Percentiles rank a stretch among this genome's conserved stretches.
Evolutionary conservation across 1,284 basidiomycete genomes (phyloP).

Genomic region (Paramarasmius palmivorus): DNA sequence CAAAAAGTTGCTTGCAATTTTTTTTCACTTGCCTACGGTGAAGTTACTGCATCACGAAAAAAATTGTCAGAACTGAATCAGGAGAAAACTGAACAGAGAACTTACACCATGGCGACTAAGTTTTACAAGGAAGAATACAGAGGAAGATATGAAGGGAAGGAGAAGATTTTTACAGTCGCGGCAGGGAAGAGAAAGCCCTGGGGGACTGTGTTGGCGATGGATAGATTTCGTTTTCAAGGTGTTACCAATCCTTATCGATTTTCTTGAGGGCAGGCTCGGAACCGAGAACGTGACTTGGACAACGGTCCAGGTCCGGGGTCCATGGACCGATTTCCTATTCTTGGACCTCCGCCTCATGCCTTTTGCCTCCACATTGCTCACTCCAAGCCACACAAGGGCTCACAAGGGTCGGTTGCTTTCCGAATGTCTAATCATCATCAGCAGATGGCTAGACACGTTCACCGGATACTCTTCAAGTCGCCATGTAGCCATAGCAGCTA

Average conservation of each 20-base stretch:
- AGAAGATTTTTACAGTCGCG: conserved; percentile 28
- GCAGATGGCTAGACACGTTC: too few species aligned
- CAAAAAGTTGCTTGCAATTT: conserved; percentile 10
- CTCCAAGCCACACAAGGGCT: too few species aligned
- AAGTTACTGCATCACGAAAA: conserved; percentile 65
- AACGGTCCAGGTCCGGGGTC: background rate
- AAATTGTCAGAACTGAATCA: conserved; percentile 34
- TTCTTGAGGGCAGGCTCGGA: conserved; percentile 2
- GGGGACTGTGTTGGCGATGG: conserved; percentile 12
- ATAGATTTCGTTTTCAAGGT: conserved; percentile 3
- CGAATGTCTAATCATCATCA: background rate
- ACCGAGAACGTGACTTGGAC: background rate
- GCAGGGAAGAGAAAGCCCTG: conserved; percentile 11
- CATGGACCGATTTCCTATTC: background rate
- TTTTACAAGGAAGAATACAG: conserved; percentile 38
- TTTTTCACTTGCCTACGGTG: conserved; percentile 70
- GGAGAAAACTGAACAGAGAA: conserved; percentile 24
- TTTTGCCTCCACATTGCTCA: background rate
- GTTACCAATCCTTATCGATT: conserved; percentile 16
- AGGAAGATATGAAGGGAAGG: conserved; percentile 26
- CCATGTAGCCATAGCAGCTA: too few species aligned
- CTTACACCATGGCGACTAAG: conserved; percentile 76
- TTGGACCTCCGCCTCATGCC: background rate
- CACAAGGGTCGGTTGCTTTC: background rate
- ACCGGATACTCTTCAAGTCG: too few species aligned